Conservation (phyloP, 441 rosid species). For the Daphne laureola region DNA sequence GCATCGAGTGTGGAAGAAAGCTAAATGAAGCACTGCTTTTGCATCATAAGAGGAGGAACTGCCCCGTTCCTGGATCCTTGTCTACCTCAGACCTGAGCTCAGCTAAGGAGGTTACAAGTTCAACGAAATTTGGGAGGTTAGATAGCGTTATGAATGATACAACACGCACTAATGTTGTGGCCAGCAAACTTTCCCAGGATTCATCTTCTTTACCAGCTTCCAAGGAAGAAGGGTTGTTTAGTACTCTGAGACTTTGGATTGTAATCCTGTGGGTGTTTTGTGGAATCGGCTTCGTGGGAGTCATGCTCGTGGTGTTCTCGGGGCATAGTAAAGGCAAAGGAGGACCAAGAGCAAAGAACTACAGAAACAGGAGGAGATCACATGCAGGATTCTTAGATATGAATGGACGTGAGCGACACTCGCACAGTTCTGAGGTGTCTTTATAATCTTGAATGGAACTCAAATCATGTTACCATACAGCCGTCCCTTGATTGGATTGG, state of each 20-base stretch:
- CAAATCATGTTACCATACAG: no score
- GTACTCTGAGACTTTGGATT: constrained; percentile 69
- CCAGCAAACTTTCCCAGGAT: constrained; percentile 24
- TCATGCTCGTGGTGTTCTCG: constrained; percentile 49
- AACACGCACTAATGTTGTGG: constrained; percentile 21
- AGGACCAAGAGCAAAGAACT: constrained; percentile 52
- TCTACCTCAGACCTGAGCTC: constrained; percentile 15
- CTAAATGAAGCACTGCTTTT: constrained; percentile 69
- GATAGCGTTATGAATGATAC: constrained; percentile 15
- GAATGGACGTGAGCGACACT: constrained; percentile 35
- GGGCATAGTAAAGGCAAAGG: constrained; percentile 46
- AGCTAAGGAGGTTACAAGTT: constrained; percentile 21
- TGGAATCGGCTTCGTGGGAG: constrained; percentile 61
- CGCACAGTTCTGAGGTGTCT: constrained; percentile 23
- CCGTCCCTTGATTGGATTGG: no score
- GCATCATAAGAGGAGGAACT: constrained; percentile 75
- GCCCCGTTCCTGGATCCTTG: constrained; percentile 43
- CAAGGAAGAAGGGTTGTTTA: constrained; percentile 37
- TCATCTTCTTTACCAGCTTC: constrained; percentile 18
- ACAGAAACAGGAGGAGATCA: constrained; percentile 59
- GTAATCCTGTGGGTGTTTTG: constrained; percentile 64
- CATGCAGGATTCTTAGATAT: constrained; percentile 38
- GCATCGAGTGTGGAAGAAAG: constrained; percentile 82
- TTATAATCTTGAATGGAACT: constrained; percentile 8
- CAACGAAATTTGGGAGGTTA: constrained; percentile 50